phyloP scores from a whole-genome alignment of 2,329 filamentous ascomycete genomes.

The Cladosporium cucumerinum region DNA sequence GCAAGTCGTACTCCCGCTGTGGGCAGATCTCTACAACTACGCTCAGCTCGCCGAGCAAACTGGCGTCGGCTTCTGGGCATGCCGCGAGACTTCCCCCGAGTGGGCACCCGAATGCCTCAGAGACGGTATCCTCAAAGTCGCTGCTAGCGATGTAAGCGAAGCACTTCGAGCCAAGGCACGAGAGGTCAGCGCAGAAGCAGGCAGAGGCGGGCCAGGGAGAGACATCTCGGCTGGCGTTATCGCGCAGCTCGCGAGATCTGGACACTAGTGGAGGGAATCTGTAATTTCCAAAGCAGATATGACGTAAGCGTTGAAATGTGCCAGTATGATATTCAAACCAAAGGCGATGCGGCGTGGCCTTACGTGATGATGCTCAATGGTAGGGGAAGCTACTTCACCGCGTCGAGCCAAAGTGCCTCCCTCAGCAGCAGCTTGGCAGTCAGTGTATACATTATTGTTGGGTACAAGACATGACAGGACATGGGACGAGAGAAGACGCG shows the following conservation, averaged over 20 bases:
- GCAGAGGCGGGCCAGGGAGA: background rate
- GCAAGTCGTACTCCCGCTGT: constrained; percentile 5
- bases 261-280: background rate
- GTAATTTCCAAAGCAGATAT: background rate
- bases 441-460: background rate
- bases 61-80: constrained; percentile 9
- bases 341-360: background rate
- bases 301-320: background rate
- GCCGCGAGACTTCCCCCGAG: constrained; percentile 8
- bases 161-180: background rate
- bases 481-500: background rate
- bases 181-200: constrained; percentile 1
- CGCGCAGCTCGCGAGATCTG: background rate
- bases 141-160: background rate
- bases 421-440: background rate
- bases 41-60: constrained; percentile 9
- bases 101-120: constrained; percentile 8
- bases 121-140: background rate
- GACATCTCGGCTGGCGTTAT: background rate
- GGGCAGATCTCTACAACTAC: constrained; percentile 11
- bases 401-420: background rate
- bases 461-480: background rate
- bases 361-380: background rate
- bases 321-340: background rate
- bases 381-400: background rate